Evolutionary conservation across 345 rosid species (phyloP).

Genomic region (Angophora floribunda): DNA sequence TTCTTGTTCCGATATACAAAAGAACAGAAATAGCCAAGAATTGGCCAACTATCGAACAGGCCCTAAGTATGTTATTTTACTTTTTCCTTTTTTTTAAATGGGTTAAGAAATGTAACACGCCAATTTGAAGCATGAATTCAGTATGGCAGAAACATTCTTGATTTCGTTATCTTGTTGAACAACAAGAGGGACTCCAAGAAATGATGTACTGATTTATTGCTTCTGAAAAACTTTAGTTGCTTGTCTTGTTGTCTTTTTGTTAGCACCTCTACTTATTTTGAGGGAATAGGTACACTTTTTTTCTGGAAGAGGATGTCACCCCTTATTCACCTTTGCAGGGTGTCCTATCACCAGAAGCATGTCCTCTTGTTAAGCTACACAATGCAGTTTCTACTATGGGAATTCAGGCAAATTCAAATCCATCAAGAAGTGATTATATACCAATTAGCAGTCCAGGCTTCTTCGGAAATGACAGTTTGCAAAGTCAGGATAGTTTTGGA

Average conservation of each 20-base stretch:
- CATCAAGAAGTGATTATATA: conserved; percentile 17
- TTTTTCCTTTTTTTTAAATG: background rate
- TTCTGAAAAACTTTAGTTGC: background rate
- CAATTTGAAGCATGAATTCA: background rate
- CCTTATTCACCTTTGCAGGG: conserved; percentile 30
- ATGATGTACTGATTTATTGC: background rate
- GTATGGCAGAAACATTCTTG: background rate
- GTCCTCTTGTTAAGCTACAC: conserved; percentile 8
- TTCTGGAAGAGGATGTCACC: background rate
- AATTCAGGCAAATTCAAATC: conserved; percentile 18
- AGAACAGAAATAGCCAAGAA: too few species aligned
- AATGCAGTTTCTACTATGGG: conserved; percentile 16
- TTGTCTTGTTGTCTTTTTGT: background rate
- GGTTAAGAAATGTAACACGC: background rate
- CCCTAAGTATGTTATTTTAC: too few species aligned
- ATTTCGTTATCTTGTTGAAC: background rate
- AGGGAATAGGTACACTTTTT: background rate
- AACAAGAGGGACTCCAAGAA: background rate
- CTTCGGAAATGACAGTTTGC: conserved; percentile 41
- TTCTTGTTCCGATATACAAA: too few species aligned
- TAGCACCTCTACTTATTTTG: background rate
- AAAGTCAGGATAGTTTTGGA: conserved; percentile 83
- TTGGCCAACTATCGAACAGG: too few species aligned
- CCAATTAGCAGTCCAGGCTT: conserved; percentile 27
- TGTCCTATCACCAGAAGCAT: conserved; percentile 9